Evolutionary conservation across 495 filamentous ascomycete genomes (phyloP).

Genomic region (Podospora sp.): DNA sequence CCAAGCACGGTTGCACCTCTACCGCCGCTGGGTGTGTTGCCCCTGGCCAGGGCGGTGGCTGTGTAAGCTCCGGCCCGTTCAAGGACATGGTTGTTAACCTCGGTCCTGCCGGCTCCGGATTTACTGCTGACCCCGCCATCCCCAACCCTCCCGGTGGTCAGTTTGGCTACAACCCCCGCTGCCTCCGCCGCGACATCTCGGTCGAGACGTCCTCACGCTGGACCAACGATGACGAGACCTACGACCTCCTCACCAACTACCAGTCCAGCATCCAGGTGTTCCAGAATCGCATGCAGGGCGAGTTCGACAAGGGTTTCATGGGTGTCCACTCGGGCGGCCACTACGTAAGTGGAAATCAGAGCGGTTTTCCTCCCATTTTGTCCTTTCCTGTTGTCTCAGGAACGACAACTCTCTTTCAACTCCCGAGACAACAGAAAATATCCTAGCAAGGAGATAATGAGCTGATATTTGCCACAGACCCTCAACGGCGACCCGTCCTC

Average conservation of each 20-base stretch:
- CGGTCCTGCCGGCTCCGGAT: constrained; percentile 29
- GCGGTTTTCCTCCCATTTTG: too few species aligned
- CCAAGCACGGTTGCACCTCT: neutral
- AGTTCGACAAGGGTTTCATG: constrained; percentile 31
- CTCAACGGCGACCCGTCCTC: constrained; percentile 38
- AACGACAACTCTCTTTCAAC: too few species aligned
- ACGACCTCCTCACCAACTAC: constrained; percentile 48
- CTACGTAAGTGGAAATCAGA: too few species aligned
- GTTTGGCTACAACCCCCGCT: constrained; percentile 59
- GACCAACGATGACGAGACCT: constrained; percentile 26
- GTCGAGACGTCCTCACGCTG: constrained; percentile 52
- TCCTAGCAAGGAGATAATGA: too few species aligned
- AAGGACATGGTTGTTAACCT: constrained; percentile 50
- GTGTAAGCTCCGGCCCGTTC: constrained; percentile 52
- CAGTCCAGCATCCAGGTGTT: constrained; percentile 52
- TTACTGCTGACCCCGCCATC: neutral
- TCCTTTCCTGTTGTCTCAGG: too few species aligned
- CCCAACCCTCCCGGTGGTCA: neutral
- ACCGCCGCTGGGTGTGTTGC: constrained; percentile 52
- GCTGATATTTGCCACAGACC: too few species aligned
- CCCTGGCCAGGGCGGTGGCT: constrained; percentile 54
- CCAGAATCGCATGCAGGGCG: constrained; percentile 43
- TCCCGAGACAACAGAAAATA: too few species aligned
- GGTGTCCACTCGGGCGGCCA: constrained; percentile 68
- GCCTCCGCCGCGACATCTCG: constrained; percentile 66